Base-by-base conservation (phyloP, 352 stramenopile genomes). In the Thalassiosira hispida region DNA sequence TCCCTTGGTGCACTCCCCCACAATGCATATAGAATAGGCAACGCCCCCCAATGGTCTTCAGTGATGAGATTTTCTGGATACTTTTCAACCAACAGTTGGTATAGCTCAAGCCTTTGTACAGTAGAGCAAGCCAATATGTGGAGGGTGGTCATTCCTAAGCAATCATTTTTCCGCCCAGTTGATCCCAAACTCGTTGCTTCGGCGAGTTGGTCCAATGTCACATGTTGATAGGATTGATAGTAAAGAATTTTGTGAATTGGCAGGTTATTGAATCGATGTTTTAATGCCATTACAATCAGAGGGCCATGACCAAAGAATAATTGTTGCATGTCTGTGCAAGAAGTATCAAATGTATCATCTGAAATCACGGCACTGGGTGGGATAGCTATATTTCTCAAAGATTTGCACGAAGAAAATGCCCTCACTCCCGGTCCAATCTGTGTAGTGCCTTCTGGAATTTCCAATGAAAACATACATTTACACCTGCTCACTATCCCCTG, bases 71-170 rank as follows among this genome's bases (percentile, higher is more conserved):
- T 63, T 16, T 63, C 35, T 1, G 71, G 71, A 31, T 69, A 69
- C 16, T 59, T 73, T 14, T 62, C 44, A 44, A 80, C 27, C 3
- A 80, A 16, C 0, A 67, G 9, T 42, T 67, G 14, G 42, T 47
- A 69, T 0, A 67, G 9, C 1, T 49, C 52, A 5, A 80, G 8
- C 31, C 62, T 27, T 31, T 80, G 52, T 2, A 40, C 46, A 6
- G 38, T 35, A 40, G 61, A 69, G 61, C 71, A 80, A n/a, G 52
- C 49, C 18, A 80, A 42, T 38, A 73, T 74, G 40, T 80, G 71
- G 7, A 80, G 52, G 6, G 71, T 52, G 7, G 51, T 80, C 61
- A 80, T 74, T 20, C 71, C 71, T 7, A 80, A 62, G 31, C 51
- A 47, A 56, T 80, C 71, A 18, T 52, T 47, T 23, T 29, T 0